Evolutionary conservation across 164 flowering plant genomes (phyloP).

Genomic region (Umbilicus rupestris): DNA sequence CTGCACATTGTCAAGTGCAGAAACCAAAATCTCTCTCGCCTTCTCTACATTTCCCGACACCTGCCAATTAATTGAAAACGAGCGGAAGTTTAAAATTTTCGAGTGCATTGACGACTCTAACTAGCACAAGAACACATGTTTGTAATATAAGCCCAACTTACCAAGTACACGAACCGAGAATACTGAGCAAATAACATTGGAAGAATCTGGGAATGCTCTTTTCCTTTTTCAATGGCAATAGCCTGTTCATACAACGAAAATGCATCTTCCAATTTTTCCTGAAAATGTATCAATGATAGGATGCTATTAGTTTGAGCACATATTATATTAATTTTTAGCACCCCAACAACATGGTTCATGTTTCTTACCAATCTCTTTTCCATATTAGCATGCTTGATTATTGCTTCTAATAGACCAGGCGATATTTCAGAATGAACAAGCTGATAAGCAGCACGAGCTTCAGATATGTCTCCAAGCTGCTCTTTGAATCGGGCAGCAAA

Average conservation of each 20-base stretch:
- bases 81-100: not conserved
- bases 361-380: conserved; percentile 63
- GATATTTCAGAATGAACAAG: conserved; percentile 76
- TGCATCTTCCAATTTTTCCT: conserved; percentile 85
- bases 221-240: conserved; percentile 90
- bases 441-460: conserved; percentile 86
- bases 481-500: conserved; percentile 90
- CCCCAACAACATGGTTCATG: not conserved
- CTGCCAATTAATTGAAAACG: conserved; percentile 22
- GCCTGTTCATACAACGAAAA: conserved; percentile 77
- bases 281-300: conserved; percentile 11
- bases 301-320: not conserved
- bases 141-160: conserved; percentile 19
- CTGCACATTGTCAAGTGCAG: conserved; percentile 63
- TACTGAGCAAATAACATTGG: conserved; percentile 86
- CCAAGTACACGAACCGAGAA: conserved; percentile 74
- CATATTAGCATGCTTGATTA: conserved; percentile 95
- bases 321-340: not conserved
- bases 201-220: conserved; percentile 77
- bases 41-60: conserved; percentile 70
- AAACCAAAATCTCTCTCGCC: conserved; percentile 65
- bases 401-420: conserved; percentile 92
- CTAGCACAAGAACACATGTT: not conserved
- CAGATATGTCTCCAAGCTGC: conserved; percentile 63
- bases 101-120: not conserved